phyloP scores from a whole-genome alignment of 2,329 filamentous ascomycete genomes.

The Iodosphaeria phyllophila region DNA sequence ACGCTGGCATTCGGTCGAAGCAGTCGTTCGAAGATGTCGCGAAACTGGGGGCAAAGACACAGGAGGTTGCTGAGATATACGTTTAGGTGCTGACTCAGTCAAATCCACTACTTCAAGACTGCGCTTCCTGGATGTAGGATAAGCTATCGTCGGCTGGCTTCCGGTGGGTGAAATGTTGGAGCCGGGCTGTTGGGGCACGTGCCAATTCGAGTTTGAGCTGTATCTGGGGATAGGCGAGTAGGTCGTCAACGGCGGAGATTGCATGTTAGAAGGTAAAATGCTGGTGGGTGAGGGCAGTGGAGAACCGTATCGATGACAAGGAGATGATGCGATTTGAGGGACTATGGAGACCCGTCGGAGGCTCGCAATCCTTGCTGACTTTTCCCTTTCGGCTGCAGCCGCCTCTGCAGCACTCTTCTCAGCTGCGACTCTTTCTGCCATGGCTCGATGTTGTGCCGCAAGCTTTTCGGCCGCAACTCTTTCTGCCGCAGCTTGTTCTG shows the following conservation, averaged over 20 bases:
- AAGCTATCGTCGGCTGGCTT: constrained; percentile 23
- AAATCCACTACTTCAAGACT: constrained; percentile 27
- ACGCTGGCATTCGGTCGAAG: constrained; percentile 20
- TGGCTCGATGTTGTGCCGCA: constrained; percentile 15
- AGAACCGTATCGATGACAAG: constrained; percentile 19
- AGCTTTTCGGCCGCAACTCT: constrained; percentile 6
- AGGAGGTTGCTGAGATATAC: constrained; percentile 16
- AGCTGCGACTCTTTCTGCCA: neutral
- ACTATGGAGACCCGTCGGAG: constrained; percentile 12
- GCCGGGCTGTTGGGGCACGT: constrained; percentile 17
- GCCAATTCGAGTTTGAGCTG: constrained; percentile 17
- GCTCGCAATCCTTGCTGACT: constrained; percentile 3
- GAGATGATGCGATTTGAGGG: constrained; percentile 21
- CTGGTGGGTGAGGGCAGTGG: constrained; percentile 31
- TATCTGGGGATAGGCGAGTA: constrained; percentile 21
- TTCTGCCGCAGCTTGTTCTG: constrained; percentile 6
- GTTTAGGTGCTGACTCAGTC: constrained; percentile 36
- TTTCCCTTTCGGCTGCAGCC: constrained; percentile 4
- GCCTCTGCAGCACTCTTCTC: too few relatives aligned
- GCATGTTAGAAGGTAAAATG: constrained; percentile 13
- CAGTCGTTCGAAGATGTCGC: too few relatives aligned
- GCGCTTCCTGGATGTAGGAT: constrained; percentile 26
- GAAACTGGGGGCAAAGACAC: constrained; percentile 8
- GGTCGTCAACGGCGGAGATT: constrained; percentile 16
- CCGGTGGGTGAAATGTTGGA: constrained; percentile 28